Percentiles rank a stretch among this genome's conserved stretches.
These are phyloP conservation scores for Euphorbia pulcherrima DNA, from an alignment of 345 rosid genomes.

Conservation along the genomic window DNA sequence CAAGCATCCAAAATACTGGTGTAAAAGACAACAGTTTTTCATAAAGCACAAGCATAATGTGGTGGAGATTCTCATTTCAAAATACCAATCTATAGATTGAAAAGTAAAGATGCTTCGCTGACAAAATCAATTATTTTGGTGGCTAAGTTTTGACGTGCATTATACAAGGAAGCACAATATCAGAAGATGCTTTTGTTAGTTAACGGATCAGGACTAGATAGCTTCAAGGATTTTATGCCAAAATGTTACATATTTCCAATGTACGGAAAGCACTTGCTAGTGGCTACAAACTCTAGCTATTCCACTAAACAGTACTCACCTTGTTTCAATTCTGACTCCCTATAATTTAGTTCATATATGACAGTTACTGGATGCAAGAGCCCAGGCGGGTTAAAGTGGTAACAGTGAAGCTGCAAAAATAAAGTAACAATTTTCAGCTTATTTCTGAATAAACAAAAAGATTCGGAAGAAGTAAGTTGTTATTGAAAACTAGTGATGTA, in stretches of 20 bases:
- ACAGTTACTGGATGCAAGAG: slow-evolving; percentile 70
- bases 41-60: neutral
- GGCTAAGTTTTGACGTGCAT: neutral
- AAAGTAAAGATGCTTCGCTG: slow-evolving; percentile 1
- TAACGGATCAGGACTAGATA: neutral
- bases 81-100: slow-evolving; percentile 2
- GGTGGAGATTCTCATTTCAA: neutral
- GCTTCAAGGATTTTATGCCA: neutral
- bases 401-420: slow-evolving; percentile 55
- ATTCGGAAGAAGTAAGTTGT: too few species aligned
- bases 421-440: slow-evolving; percentile 14
- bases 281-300: slow-evolving; percentile 1
- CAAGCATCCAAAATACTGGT: neutral
- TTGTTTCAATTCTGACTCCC: slow-evolving; percentile 90
- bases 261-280: slow-evolving; percentile 1
- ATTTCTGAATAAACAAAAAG: slow-evolving; percentile 9
- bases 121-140: neutral
- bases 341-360: slow-evolving; percentile 81
- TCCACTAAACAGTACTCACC: slow-evolving; percentile 32
- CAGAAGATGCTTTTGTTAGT: neutral
- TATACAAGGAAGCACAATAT: neutral
- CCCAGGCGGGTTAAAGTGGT: slow-evolving; percentile 73
- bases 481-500: too few species aligned
- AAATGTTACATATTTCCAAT: neutral
- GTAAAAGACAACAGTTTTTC: neutral